A percentile compares a stretch with the other conserved stretches of the same genome.
Conservation (phyloP, 2,329 filamentous ascomycete species). For the Penicillium sumatraense region DNA sequence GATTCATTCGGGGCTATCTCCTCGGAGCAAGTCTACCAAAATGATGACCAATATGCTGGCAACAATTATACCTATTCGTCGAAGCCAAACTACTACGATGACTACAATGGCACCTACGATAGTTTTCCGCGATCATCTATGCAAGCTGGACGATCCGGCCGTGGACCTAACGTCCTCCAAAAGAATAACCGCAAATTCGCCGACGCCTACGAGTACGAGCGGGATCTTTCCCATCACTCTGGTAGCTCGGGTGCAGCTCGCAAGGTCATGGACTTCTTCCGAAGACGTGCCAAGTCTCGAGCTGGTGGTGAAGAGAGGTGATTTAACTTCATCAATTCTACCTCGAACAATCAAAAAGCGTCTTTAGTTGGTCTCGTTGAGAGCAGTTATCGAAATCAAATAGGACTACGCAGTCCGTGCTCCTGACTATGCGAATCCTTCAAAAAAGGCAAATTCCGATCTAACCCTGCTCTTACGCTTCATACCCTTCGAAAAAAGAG, state of each 20-base stretch:
- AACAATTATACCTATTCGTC: conserved; percentile 38
- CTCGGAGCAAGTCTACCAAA: conserved; percentile 37
- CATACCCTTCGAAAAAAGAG: conserved; percentile 25
- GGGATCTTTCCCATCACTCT: conserved; percentile 64
- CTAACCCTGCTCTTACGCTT: conserved; percentile 17
- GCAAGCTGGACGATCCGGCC: conserved; percentile 42
- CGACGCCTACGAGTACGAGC: conserved; percentile 82
- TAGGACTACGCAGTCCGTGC: conserved; percentile 15
- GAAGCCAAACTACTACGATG: conserved; percentile 51
- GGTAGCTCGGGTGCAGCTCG: conserved; percentile 87
- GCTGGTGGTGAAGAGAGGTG: conserved; percentile 51
- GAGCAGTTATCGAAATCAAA: conserved; percentile 14
- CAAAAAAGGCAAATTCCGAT: conserved; percentile 13
- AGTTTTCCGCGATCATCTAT: conserved; percentile 48
- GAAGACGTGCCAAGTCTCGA: conserved; percentile 78
- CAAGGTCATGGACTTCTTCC: conserved; percentile 98
- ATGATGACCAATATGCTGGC: conserved; percentile 37
- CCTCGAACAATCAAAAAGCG: conserved; percentile 2
- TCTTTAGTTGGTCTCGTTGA: neutral
- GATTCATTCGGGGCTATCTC: conserved; percentile 34
- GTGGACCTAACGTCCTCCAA: conserved; percentile 67
- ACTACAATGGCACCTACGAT: conserved; percentile 50
- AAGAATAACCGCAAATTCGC: conserved; percentile 86
- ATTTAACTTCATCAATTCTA: conserved; percentile 9
- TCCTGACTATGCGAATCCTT: conserved; percentile 16